Base-by-base conservation (phyloP, 2,329 filamentous ascomycete species). In the Fusarium sp. region DNA sequence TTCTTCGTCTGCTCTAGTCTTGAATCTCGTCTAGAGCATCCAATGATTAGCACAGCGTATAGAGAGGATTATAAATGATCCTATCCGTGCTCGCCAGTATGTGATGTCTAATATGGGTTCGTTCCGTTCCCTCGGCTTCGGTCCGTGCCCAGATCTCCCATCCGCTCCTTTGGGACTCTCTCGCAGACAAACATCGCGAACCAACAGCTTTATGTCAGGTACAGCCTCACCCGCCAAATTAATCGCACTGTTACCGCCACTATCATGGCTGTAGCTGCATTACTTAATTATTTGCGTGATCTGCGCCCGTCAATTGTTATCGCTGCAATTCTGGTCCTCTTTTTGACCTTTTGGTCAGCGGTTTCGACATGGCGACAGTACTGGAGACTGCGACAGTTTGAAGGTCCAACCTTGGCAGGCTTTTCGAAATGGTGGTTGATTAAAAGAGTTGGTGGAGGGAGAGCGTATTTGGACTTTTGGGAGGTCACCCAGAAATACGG, bases 391-490 rank as follows among this genome's bases (percentile, higher is more conserved):
- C 76, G 80, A 13, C 78, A 82, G 61, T 75, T 84, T 56, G 77
- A 77, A 8, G 82, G 82, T 1, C 82, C 83, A 7, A 68, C 69
- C 18, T 50, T 75, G 4, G 80, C 81, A 3, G 76, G 69, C 0
- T 77, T 84, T 34, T 82, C 82, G 0, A 81, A 80, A 54, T 73
- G 79, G 66, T 84, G 81, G 80, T 70, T 83, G 21, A 64, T 79
- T 12, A 72, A 68, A 18, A 70, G 66, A 11, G 76, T 79, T 4
- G 67, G 73, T 6, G 75, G 77, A 11, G 80, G 79, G 5, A 73
- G 70, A 28, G 75, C 75, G 14, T 76, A 81, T 58, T 71, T 80
- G 2, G 76, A 81, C n/a, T 74, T 80, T 31, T 78, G 77, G 66
- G 75, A 81, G 16, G 77, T 77, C 3, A 77, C 71, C 21, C 57